Base-by-base conservation (phyloP, 2,329 filamentous ascomycete species). In the Talaromyces pinophilus region DNA sequence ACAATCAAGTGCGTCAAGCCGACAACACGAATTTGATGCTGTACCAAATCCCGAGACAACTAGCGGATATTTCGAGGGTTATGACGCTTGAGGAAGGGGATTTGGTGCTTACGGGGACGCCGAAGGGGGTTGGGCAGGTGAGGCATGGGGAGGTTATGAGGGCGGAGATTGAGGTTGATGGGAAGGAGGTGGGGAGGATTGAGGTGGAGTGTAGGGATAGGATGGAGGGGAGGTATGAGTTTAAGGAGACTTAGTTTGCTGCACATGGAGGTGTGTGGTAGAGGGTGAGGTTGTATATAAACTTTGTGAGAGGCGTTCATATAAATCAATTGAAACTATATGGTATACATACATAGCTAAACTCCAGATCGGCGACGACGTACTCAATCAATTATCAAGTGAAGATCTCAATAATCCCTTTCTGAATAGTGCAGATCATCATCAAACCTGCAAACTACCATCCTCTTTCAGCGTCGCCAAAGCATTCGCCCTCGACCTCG, bases 21-120 rank as follows among this genome's bases (percentile, higher is more conserved):
- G 95, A 97, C 78, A 95, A 88, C 62, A 97, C 95, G n/a, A 88
- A 90, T 72, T 83, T 98, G 74, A 97, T 99, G 92, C 86, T 99
- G 67, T 97, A 96, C 84, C 86, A 87, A 66, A 95, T 99, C 74
- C 93, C 94, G 25, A 85, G 92, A 71, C 88, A 96, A 70, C 79
- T 99, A 75, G 91, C 90, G 74, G 93, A 97, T 81, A 96, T 99
- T 76, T 95, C 92, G 70, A 90, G 90, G 77, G 93, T 98, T 66
- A 97, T 98, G 93, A 93, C 92, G 8, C 84, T 99, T 67, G 90
- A 96, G 79, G 87, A 91, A 74, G 95, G 94, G 59, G 95, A 99
- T 79, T 89, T 99, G 74, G 88, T 99, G 59, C 82, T 99, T 72
- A 99, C 95, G n/a, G 95, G 95, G 19, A 99, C 95, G 61, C 95